These are phyloP conservation scores for Amanita pseudoporphyria DNA, from an alignment of 768 basidiomycete genomes.

Conservation along the genomic window DNA sequence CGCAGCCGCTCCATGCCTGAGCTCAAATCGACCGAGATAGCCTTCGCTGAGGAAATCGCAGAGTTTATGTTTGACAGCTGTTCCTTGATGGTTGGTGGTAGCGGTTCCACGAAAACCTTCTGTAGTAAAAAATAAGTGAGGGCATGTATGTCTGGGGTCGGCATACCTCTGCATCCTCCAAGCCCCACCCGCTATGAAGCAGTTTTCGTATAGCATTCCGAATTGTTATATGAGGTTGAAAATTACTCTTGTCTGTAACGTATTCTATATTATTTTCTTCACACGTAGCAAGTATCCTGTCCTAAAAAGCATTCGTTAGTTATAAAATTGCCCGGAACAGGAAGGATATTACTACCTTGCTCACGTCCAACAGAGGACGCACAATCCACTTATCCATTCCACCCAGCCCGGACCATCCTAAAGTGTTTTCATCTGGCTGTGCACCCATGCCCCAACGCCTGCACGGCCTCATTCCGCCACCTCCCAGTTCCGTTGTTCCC, in stretches of 20 bases:
- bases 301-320: slow-evolving; percentile 29
- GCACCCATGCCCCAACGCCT: slow-evolving; percentile 77
- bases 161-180: slow-evolving; percentile 13
- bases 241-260: slow-evolving; percentile 62
- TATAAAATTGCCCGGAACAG: slow-evolving; percentile 1
- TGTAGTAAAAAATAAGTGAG: background rate
- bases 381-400: slow-evolving; percentile 66
- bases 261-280: slow-evolving; percentile 50
- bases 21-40: slow-evolving; percentile 22
- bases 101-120: slow-evolving; percentile 9
- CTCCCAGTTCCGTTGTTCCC: slow-evolving; percentile 46
- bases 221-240: slow-evolving; percentile 60
- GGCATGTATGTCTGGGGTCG: background rate
- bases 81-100: slow-evolving; percentile 23
- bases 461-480: slow-evolving; percentile 56
- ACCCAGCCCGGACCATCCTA: slow-evolving; percentile 35
- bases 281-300: slow-evolving; percentile 75
- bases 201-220: slow-evolving; percentile 64
- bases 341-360: slow-evolving; percentile 41
- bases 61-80: slow-evolving; percentile 23
- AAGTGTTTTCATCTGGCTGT: slow-evolving; percentile 16
- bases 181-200: slow-evolving; percentile 14
- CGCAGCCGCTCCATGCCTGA: slow-evolving; percentile 28
- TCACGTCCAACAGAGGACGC: slow-evolving; percentile 57
- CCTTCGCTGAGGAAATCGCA: slow-evolving; percentile 19